A percentile compares a stretch with the other conserved stretches of the same genome.
Evolutionary conservation across 2,329 filamentous ascomycete genomes (phyloP).

Genomic region (Pestalotiopsis sp.): DNA sequence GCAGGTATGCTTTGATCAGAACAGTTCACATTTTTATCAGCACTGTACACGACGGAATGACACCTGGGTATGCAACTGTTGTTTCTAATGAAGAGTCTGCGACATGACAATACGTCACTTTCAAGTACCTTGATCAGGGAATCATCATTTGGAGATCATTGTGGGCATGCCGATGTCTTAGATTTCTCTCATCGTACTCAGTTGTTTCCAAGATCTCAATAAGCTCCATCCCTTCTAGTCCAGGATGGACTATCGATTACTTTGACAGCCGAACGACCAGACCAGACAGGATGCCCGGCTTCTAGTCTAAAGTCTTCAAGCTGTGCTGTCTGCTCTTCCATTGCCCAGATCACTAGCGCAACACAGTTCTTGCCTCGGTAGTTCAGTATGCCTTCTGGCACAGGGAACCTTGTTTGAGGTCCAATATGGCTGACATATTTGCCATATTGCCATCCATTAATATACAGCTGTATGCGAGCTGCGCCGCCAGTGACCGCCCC

Average conservation of each 20-base stretch:
- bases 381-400: constrained; percentile 73
- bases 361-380: constrained; percentile 72
- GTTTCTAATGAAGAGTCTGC: too few relatives aligned
- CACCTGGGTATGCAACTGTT: too few relatives aligned
- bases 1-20: too few relatives aligned
- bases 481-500: constrained; percentile 39
- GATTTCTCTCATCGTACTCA: neutral
- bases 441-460: constrained; percentile 54
- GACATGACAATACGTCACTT: too few relatives aligned
- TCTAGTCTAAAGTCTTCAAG: constrained; percentile 53
- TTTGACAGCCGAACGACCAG: constrained; percentile 46
- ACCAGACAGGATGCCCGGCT: constrained; percentile 44
- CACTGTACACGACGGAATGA: too few relatives aligned
- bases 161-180: neutral
- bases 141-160: too few relatives aligned
- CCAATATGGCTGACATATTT: constrained; percentile 67
- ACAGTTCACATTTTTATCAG: too few relatives aligned
- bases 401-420: constrained; percentile 71
- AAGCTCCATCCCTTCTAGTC: constrained; percentile 48
- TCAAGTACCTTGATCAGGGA: too few relatives aligned
- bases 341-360: constrained; percentile 65
- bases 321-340: constrained; percentile 50
- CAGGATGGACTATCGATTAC: constrained; percentile 48
- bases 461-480: constrained; percentile 70
- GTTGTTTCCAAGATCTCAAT: constrained; percentile 35